These are phyloP conservation scores for Penicillium nordicum DNA, from an alignment of 2,329 filamentous ascomycete genomes.

Conservation along the genomic window DNA sequence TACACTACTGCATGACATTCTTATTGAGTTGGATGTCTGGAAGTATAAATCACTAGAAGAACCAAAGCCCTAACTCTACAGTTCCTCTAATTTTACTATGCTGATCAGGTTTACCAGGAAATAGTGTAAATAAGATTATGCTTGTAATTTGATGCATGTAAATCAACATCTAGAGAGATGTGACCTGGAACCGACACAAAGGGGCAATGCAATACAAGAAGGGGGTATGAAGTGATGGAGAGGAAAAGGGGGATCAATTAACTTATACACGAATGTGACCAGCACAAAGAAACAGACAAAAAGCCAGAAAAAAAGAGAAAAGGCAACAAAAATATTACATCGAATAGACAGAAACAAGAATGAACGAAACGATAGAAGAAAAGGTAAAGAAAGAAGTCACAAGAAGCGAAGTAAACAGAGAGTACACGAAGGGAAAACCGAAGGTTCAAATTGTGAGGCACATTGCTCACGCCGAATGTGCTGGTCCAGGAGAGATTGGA, in stretches of 20 bases:
- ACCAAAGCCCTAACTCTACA: background rate
- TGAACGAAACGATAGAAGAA: slow-evolving; percentile 22
- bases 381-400: slow-evolving; percentile 14
- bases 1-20: background rate
- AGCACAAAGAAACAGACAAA: slow-evolving; percentile 31
- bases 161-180: slow-evolving; percentile 15
- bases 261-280: slow-evolving; percentile 42
- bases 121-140: slow-evolving; percentile 10
- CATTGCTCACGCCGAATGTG: slow-evolving; percentile 18
- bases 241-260: slow-evolving; percentile 27
- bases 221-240: slow-evolving; percentile 36
- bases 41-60: background rate
- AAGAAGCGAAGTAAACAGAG: slow-evolving; percentile 38
- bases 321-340: slow-evolving; percentile 31
- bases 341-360: slow-evolving; percentile 24
- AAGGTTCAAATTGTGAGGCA: slow-evolving; percentile 7
- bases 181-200: slow-evolving; percentile 25
- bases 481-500: slow-evolving; percentile 16
- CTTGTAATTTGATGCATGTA: slow-evolving; percentile 20
- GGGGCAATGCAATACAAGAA: slow-evolving; percentile 28
- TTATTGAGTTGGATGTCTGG: background rate
- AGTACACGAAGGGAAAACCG: slow-evolving; percentile 39
- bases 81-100: background rate
- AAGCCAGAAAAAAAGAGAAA: slow-evolving; percentile 9
- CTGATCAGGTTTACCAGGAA: background rate